Evolutionary conservation across 345 rosid species (phyloP).

Genomic region (Murraya paniculata): DNA sequence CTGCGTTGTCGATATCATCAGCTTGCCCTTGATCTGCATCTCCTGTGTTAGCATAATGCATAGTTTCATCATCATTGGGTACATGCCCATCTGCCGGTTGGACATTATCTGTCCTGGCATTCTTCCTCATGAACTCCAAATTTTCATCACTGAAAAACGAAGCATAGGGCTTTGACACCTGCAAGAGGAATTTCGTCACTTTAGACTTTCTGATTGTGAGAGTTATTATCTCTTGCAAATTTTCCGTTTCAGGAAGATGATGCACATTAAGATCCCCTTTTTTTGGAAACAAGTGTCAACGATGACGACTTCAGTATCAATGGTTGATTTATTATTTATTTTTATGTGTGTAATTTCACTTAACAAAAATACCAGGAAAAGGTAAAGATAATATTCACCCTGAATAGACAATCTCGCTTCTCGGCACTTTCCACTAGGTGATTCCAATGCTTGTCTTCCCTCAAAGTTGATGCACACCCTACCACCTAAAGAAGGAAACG

Average conservation of each 20-base stretch:
- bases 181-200: conserved; percentile 21
- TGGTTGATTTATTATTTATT: background rate
- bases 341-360: background rate
- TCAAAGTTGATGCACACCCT: conserved; percentile 79
- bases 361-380: background rate
- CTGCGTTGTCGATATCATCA: conserved; percentile 47
- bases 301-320: background rate
- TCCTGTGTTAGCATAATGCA: conserved; percentile 12
- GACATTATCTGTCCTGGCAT: conserved; percentile 7
- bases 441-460: conserved; percentile 73
- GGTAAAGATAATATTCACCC: conserved; percentile 34
- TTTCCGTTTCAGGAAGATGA: background rate
- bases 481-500: conserved; percentile 58
- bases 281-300: background rate
- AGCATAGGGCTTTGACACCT: conserved; percentile 78
- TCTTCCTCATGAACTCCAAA: conserved; percentile 46
- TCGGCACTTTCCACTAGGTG: conserved; percentile 78
- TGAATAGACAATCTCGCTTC: conserved; percentile 50
- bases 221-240: background rate
- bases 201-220: background rate
- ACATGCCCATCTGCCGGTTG: conserved; percentile 25
- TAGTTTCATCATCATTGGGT: conserved; percentile 24
- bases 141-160: conserved; percentile 61
- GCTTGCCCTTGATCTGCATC: conserved; percentile 40
- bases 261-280: background rate